phyloP scores from a whole-genome alignment of 495 filamentous ascomycete genomes.

The Penicillium cosmopolitanum region DNA sequence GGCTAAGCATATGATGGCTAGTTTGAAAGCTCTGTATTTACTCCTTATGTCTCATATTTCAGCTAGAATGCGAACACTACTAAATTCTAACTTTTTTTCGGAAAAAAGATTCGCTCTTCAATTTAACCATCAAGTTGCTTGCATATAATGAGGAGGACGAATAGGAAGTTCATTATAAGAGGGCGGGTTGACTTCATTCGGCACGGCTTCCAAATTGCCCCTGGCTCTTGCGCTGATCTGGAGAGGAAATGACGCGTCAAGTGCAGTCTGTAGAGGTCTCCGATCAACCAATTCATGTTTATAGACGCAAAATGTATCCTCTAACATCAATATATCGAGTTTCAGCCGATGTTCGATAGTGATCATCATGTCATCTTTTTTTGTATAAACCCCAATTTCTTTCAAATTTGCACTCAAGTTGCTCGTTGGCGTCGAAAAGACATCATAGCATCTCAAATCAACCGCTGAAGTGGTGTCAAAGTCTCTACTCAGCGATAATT shows the following conservation, averaged over 20 bases:
- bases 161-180: constrained; percentile 10
- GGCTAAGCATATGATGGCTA: too few species aligned
- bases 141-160: constrained; percentile 9
- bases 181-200: constrained; percentile 5
- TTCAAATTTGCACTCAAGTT: not conserved
- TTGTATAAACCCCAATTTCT: not conserved
- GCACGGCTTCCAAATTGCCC: not conserved
- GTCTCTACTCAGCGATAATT: constrained; percentile 1
- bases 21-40: too few species aligned
- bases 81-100: not conserved
- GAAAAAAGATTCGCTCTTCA: not conserved
- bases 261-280: constrained; percentile 1
- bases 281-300: constrained; percentile 13
- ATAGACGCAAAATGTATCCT: constrained; percentile 12
- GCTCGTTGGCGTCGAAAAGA: not conserved
- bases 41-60: too few species aligned
- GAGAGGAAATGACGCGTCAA: constrained; percentile 12
- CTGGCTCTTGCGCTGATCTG: not conserved
- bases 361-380: constrained; percentile 3
- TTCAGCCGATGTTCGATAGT: constrained; percentile 11
- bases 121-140: not conserved
- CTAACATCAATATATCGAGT: constrained; percentile 8
- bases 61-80: too few species aligned
- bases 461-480: not conserved
- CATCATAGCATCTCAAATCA: not conserved